A percentile compares a stretch with the other conserved stretches of the same genome.
Conservation (phyloP, 129 eudicot species). For the Apium graveolens region DNA sequence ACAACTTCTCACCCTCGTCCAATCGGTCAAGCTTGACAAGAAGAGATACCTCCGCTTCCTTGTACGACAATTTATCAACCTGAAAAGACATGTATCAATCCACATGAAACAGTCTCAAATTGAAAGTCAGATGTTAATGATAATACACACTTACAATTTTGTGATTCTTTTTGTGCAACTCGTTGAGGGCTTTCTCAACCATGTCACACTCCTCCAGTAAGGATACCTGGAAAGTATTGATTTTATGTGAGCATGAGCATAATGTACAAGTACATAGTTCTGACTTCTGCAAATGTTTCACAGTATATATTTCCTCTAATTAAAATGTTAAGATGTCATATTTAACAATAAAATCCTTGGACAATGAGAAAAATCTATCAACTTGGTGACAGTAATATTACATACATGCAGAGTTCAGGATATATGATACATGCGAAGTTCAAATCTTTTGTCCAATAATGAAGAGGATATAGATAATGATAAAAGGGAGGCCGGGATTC, state of each 20-base stretch:
- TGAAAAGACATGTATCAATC: constrained; percentile 6
- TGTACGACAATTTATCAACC: constrained; percentile 48
- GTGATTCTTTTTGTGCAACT: constrained; percentile 62
- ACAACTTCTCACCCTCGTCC: constrained; percentile 47
- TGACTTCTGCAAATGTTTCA: neutral
- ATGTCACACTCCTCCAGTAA: constrained; percentile 78
- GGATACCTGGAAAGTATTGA: constrained; percentile 46
- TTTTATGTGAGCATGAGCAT: neutral
- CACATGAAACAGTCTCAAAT: neutral
- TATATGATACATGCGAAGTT: neutral
- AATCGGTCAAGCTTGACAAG: constrained; percentile 42
- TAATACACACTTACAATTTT: constrained; percentile 66
- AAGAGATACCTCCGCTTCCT: constrained; percentile 59
- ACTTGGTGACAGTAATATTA: neutral
- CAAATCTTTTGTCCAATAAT: neutral
- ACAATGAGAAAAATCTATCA: neutral
- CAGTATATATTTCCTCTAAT: neutral
- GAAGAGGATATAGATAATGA: neutral
- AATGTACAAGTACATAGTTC: neutral
- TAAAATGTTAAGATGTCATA: neutral
- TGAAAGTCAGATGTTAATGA: neutral
- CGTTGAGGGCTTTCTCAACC: constrained; percentile 70
- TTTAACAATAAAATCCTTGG: neutral
- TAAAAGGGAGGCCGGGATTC: neutral
- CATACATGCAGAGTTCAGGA: neutral